Evolutionary conservation across 441 rosid genomes (phyloP).

Genomic region (Sinapis alba): DNA sequence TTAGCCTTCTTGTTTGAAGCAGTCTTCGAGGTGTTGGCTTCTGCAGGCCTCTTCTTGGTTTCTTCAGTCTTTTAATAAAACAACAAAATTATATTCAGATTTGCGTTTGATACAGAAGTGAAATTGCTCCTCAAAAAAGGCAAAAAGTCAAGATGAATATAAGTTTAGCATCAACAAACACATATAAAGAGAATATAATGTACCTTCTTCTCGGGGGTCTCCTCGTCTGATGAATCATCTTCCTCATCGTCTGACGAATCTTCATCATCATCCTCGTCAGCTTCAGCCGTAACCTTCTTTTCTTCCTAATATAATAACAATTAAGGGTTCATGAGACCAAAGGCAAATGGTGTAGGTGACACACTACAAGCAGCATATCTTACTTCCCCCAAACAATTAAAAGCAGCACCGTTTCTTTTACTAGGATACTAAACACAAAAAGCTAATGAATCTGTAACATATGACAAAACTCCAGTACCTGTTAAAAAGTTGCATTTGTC

Average conservation of each 20-base stretch:
- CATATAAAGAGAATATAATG: background rate
- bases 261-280: slow-evolving; percentile 45
- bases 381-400: background rate
- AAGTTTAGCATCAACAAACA: background rate
- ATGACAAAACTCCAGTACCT: background rate
- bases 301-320: slow-evolving; percentile 28
- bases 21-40: slow-evolving; percentile 47
- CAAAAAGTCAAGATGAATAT: background rate
- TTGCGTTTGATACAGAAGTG: background rate
- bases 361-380: background rate
- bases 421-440: background rate
- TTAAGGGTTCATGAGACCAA: background rate
- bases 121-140: background rate
- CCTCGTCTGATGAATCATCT: slow-evolving; percentile 48
- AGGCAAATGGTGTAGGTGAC: background rate
- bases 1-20: slow-evolving; percentile 67
- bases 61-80: slow-evolving; percentile 46
- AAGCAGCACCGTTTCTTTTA: background rate
- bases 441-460: background rate
- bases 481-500: background rate
- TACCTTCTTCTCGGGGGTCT: slow-evolving; percentile 56
- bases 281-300: slow-evolving; percentile 39
- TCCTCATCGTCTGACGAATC: slow-evolving; percentile 46
- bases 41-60: slow-evolving; percentile 69
- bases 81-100: background rate